Evolutionary conservation across 495 filamentous ascomycete genomes (phyloP), one percentile per base, ranked within the genome.

Genomic region (Delitschia confertaspora): DNA sequence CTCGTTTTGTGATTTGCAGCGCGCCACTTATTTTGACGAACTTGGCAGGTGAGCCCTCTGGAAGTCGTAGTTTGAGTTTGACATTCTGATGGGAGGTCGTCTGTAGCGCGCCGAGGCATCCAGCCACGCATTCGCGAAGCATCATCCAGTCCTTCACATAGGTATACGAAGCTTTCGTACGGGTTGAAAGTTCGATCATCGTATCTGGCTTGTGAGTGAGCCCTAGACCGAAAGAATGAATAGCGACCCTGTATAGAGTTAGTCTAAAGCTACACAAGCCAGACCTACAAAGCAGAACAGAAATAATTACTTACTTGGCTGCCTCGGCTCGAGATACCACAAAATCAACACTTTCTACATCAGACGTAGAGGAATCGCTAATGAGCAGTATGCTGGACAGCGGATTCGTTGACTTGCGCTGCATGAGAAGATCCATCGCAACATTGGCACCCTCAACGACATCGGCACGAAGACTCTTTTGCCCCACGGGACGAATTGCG

Each of bases 61-160:
- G 91, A 1, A 99, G 70, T 30, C 83, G 82, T 25, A 99, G 79
- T 69, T 93, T 96, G 35, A 99, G 73, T 65, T 95, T 96, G 43
- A 89, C 91, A 59, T 96, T 99, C 61, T 96, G 93, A 65, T 99
- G 91, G n/a, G 93, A 96, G 14, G 86, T 81, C 0, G 85, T 87
- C 63, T 99, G 91, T 54, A 96, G 69, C n/a, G 87, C 78, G 29
- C 91, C 91, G 25, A 99, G 65, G 59, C 93, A 96, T 18, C 91
- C 91, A 13, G 91, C 93, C 33, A 96, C 74, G 63, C 93, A 99
- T 62, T 99, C 91, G 14, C 91, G 80, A 23, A 99, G 73, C 88
- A 95, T 96, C 91, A 96, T 99, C 91, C 91, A 99, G 60, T 99
- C 91, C 63, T 96, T 96, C 56, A 96, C 88, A 57, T 96, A 99